Percentiles rank a stretch among this genome's conserved stretches.
phyloP scores from a whole-genome alignment of 176 grass and related monocot genomes.

The Zea mays region Zm-B73-REFERENCE-NAM-5.0 NC_050098.1:194659501-194660000 shows the following conservation, averaged over 20 bases:
- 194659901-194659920: constrained; percentile 55
- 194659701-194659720: too few relatives aligned
- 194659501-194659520: too few relatives aligned
- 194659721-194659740: too few relatives aligned
- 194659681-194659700: too few relatives aligned
- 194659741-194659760: neutral
- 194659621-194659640: too few relatives aligned
- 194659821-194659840: constrained; percentile 21
- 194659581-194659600: too few relatives aligned
- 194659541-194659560: too few relatives aligned
- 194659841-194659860: neutral
- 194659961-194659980: constrained; percentile 33
- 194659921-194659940: constrained; percentile 28
- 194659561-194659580: too few relatives aligned
- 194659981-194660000: constrained; percentile 14
- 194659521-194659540: too few relatives aligned
- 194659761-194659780: neutral
- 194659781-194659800: neutral
- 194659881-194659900: constrained; percentile 74
- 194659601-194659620: too few relatives aligned
- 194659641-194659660: too few relatives aligned
- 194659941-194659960: constrained; percentile 32
- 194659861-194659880: constrained; percentile 38
- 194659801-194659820: constrained; percentile 13
- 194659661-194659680: too few relatives aligned